A percentile compares a stretch with the other conserved stretches of the same genome.
phyloP scores from a whole-genome alignment of 441 rosid genomes.

The Gossypium gossypioides region DNA sequence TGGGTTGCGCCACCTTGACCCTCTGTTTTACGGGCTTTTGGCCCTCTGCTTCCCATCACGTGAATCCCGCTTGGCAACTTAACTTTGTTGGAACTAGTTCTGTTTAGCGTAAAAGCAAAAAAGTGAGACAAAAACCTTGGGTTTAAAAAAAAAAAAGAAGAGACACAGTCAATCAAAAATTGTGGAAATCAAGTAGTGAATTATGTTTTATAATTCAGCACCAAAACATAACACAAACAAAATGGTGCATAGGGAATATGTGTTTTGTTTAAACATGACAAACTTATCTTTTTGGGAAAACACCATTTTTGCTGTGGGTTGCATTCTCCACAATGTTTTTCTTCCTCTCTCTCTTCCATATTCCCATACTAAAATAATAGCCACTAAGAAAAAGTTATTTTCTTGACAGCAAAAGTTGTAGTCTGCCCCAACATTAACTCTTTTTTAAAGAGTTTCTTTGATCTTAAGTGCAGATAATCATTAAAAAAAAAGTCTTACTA shows the following conservation, averaged over 20 bases:
- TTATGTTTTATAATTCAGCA: neutral
- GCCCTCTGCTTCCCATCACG: neutral
- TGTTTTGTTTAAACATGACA: neutral
- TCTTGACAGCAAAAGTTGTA: neutral
- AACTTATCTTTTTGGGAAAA: neutral
- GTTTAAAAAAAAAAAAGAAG: neutral
- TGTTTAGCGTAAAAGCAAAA: neutral
- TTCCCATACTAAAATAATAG: neutral
- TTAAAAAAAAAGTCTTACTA: neutral
- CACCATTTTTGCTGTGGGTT: neutral
- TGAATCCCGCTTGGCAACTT: neutral
- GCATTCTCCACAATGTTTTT: neutral
- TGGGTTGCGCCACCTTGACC: neutral
- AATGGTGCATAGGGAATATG: neutral
- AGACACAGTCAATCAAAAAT: neutral
- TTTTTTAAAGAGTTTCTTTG: neutral
- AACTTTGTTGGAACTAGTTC: neutral
- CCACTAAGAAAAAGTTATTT: neutral
- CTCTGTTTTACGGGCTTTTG: neutral
- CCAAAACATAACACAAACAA: constrained; percentile 7
- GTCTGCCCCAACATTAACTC: neutral
- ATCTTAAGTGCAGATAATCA: neutral
- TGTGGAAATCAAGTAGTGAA: neutral
- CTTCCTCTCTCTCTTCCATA: neutral
- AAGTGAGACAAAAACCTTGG: neutral